Base-by-base conservation (phyloP, 2,329 filamentous ascomycete species). In the Westerdykella ornata region DNA sequence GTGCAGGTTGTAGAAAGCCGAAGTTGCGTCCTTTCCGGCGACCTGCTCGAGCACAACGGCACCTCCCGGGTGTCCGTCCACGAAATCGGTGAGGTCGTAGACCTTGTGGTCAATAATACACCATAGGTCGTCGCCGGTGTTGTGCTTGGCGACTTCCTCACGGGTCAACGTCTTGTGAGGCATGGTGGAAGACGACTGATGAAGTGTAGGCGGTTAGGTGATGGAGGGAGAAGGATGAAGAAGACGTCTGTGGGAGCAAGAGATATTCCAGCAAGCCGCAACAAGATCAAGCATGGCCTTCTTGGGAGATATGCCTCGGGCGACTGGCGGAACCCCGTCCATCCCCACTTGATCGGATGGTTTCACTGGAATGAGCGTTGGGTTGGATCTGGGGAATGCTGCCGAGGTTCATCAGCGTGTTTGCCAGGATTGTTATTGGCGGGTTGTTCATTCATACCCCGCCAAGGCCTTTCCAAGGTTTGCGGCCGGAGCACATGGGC, bases 1-100 rank as follows among this genome's bases (percentile, higher is more conserved):
- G 70, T 95, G 88, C 39, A 95, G 80, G 72, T 94, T 94, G 77
- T 94, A 94, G 68, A 94, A 94, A 42, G 83, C 84, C 28, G 76
- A 71, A 2, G 88, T 94, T 38, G 87, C 86, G 60, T 94, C 88
- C 51, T 80, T 76, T 47, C 88, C 88, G 20, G 85, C 88, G 36
- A 90, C 78, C 67, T 94, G 86, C 40, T 78, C 75, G 29, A 94
- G 78, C 17, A 94, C 87, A 33, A 84, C 81, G 56, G 82, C 80
- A 56, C 87, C 88, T 53, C 87, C 87, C 1, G 88, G 88, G 58
- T 94, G 88, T 16, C 84, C 86, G 60, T 92, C 85, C 53, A 88
- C 67, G 65, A 94, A 94, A 51, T 94, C 86, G 46, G 82, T 82
- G 11, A 89, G 76, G 68, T 94, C 85, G 72, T 94, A 94, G 60